Evolutionary conservation across 331 rosid species (phyloP), one percentile per base, ranked within the genome.

Genomic region (Phaseolus coccineus): DNA sequence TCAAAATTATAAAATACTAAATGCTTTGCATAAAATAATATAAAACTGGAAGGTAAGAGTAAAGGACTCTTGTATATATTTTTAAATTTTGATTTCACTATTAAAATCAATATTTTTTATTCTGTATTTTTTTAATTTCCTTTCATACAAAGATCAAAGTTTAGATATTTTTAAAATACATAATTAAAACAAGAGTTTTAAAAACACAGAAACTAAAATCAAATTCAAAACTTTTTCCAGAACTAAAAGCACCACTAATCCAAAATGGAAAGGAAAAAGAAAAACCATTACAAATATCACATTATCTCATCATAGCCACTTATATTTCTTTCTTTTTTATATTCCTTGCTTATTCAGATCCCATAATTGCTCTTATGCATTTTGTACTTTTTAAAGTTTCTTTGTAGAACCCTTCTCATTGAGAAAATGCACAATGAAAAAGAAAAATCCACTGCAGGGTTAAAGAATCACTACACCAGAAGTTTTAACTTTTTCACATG

Each of bases 401-500:
- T 24, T 56, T 56, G 15, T 24, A 22, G 13, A 55, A 55, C 61
- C 1, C 5, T 56, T 24, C 62, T 24, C 13, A 55, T 55, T 56
- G 12, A 56, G 33, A 56, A 56, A 56, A 56, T 24, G 31, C 31
- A 22, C 15, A 1, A 3, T 24, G 27, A 55, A 55, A 22, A 55
- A 22, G 4, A 53, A 4, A 51, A 12, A 46, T 13, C 14, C 61
- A 24, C 16, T 24, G 33, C 62, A 9, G 8, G 30, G 13, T 56
- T 56, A 24, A 56, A 24, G 24, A 56, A 56, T 28, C 33, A 2
- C 15, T 27, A 24, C 4, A 56, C 24, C 6, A 5, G 7, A 56
- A 27, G 33, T 22, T 58, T 58, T 58, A 58, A 58, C 65, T 58
- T 58, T 24, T 28, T 27, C 65, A 25, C 65, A 27, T 58, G 65